Base-by-base conservation (phyloP, 208 protist genomes). In the Tritrichomonas musculus region DNA sequence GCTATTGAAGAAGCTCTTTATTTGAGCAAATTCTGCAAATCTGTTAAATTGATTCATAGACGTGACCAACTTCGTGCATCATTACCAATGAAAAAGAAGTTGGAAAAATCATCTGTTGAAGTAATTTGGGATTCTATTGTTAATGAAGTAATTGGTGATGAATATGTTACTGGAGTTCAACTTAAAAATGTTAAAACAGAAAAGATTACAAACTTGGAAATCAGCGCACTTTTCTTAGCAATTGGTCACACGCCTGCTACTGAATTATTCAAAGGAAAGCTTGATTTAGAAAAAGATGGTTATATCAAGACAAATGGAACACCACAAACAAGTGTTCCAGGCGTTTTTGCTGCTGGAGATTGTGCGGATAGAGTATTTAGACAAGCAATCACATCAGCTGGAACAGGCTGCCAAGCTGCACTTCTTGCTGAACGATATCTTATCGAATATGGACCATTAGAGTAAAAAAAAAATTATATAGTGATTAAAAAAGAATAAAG, bases 381-480 rank as follows among this genome's bases (percentile, higher is more conserved):
- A 27, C 97, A 98, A 94, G 97, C 97, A 60, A 97, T 97, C 82
- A 97, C 96, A 33, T 96, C 96, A 47, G 96, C 96, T 57, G 97
- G 97, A 69, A 95, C 92, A 66, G 97, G 97, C 50, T 98, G 97
- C 94, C 97, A 96, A 95, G 96, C 96, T 92, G 97, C 97, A 25
- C 55, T 98, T 25, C 95, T 96, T 11, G 93, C 92, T 41, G 96
- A 97, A 92, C 93, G 95, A 77, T 97, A 82, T 60, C 94, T 97
- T 80, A 65, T 47, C 3, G 95, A 94, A n/a, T n/a, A n/a, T n/a
- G n/a, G n/a, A n/a, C n/a, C n/a, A n/a, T n/a, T n/a, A n/a, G n/a
- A n/a, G n/a, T n/a, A n/a, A n/a, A n/a, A n/a, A n/a, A n/a, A n/a
- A n/a, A n/a, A n/a, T n/a, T n/a, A n/a, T n/a, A n/a, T n/a, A n/a